Conservation (phyloP, 371 early-diverging fungal genomes). For the Mucor irregularis region DNA sequence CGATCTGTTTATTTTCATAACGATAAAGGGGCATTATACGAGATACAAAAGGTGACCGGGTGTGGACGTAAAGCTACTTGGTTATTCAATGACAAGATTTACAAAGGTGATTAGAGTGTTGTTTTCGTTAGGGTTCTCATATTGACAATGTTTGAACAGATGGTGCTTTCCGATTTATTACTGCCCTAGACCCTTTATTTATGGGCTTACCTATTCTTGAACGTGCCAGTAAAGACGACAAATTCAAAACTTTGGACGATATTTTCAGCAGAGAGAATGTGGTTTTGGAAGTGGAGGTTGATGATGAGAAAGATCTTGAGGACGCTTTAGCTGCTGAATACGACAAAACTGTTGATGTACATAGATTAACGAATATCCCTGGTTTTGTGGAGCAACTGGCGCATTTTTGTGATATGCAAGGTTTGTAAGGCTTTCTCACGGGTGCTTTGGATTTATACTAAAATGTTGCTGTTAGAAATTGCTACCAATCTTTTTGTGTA, state of each 20-base stretch:
- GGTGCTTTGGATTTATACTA: too few relatives aligned
- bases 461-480: too few relatives aligned
- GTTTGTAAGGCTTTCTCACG: too few relatives aligned
- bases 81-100: conserved; percentile 11
- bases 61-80: conserved; percentile 28
- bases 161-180: conserved; percentile 26
- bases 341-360: conserved; percentile 15
- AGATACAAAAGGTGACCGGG: conserved; percentile 23
- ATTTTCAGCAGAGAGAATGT: conserved; percentile 27
- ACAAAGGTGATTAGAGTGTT: conserved; percentile 14
- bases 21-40: conserved; percentile 17
- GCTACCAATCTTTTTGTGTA: conserved; percentile 17
- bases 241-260: conserved; percentile 22
- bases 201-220: conserved; percentile 26
- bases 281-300: not conserved
- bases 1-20: conserved; percentile 21
- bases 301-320: conserved; percentile 1
- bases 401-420: conserved; percentile 29
- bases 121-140: not conserved
- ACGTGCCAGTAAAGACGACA: not conserved
- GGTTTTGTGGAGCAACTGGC: conserved; percentile 16
- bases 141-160: too few relatives aligned
- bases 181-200: conserved; percentile 28
- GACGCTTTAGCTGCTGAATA: not conserved
- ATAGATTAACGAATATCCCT: conserved; percentile 17